Conservation (phyloP, 2,329 filamentous ascomycete species). For the Colletotrichum magnum region DNA sequence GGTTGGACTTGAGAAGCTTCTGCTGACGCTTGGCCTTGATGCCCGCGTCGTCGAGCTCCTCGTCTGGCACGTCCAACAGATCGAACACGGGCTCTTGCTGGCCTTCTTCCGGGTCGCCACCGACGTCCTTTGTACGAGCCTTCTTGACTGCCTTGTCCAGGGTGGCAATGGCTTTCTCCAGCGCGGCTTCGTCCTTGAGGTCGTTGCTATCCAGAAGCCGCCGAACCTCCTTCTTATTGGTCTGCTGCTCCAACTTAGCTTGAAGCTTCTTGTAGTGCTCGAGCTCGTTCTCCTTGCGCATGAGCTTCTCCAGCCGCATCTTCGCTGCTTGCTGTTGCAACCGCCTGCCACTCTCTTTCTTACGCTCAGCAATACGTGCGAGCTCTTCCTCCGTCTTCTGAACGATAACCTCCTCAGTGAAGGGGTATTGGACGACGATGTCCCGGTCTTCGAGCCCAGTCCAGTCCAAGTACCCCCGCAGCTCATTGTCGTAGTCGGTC, state of each 20-base stretch:
- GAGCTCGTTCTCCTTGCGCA: slow-evolving; percentile 95
- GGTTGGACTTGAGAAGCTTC: slow-evolving; percentile 91
- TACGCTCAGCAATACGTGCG: slow-evolving; percentile 89
- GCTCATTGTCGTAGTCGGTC: slow-evolving; percentile 83
- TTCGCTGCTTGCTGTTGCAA: slow-evolving; percentile 97
- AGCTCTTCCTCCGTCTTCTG: slow-evolving; percentile 97
- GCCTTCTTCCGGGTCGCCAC: slow-evolving; percentile 84
- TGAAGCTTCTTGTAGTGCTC: slow-evolving; percentile 94
- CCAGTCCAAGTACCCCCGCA: slow-evolving; percentile 87
- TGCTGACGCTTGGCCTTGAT: slow-evolving; percentile 95
- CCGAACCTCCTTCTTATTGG: slow-evolving; percentile 90
- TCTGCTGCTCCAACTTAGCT: slow-evolving; percentile 75
- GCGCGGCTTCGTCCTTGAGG: slow-evolving; percentile 88
- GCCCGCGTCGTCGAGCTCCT: slow-evolving; percentile 91
- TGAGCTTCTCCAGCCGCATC: slow-evolving; percentile 94
- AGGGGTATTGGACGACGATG: slow-evolving; percentile 92
- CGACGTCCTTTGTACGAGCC: slow-evolving; percentile 93
- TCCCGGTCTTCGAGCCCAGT: slow-evolving; percentile 91
- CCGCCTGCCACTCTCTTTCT: slow-evolving; percentile 92
- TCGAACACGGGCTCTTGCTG: slow-evolving; percentile 88
- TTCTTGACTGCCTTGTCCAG: slow-evolving; percentile 92
- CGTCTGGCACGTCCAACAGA: slow-evolving; percentile 89
- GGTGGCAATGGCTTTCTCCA: slow-evolving; percentile 89
- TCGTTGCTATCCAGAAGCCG: slow-evolving; percentile 91
- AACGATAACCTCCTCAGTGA: slow-evolving; percentile 88